Evolutionary conservation across 192 early-diverging fungal genomes (phyloP).

Genomic region (Coemansia sp.): DNA sequence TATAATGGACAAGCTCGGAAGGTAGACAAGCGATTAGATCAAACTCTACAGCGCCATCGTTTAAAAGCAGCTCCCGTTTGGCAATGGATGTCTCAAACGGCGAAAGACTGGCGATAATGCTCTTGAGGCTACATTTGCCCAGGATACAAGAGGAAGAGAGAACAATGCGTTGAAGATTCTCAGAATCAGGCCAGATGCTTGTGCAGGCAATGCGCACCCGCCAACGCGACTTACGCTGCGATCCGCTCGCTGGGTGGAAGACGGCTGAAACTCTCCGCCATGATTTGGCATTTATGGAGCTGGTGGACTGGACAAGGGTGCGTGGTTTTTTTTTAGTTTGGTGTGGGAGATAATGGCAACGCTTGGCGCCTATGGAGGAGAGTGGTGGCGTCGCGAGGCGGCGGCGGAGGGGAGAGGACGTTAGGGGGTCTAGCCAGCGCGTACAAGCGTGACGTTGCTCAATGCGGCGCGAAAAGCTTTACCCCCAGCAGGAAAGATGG

Average conservation of each 20-base stretch:
- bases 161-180: not conserved
- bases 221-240: slow-evolving; percentile 7
- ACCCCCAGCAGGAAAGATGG: not conserved
- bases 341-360: not conserved
- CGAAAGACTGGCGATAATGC: slow-evolving; percentile 12
- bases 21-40: slow-evolving; percentile 19
- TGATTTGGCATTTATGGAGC: not conserved
- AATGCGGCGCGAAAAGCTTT: not conserved
- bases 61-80: slow-evolving; percentile 10
- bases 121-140: slow-evolving; percentile 5
- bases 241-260: slow-evolving; percentile 12
- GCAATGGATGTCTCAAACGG: slow-evolving; percentile 16
- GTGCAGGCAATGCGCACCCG: not conserved
- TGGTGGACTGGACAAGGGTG: not conserved
- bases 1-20: slow-evolving; percentile 1
- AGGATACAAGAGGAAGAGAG: not conserved
- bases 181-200: not conserved
- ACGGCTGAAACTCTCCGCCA: slow-evolving; percentile 3
- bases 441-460: not conserved
- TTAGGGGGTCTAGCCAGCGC: not conserved
- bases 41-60: slow-evolving; percentile 2
- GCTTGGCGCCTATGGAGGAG: too few species aligned
- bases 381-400: not conserved
- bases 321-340: too few species aligned
- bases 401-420: not conserved